Base-by-base conservation (phyloP, 306 rosid genomes). In the Prunus mume region DNA sequence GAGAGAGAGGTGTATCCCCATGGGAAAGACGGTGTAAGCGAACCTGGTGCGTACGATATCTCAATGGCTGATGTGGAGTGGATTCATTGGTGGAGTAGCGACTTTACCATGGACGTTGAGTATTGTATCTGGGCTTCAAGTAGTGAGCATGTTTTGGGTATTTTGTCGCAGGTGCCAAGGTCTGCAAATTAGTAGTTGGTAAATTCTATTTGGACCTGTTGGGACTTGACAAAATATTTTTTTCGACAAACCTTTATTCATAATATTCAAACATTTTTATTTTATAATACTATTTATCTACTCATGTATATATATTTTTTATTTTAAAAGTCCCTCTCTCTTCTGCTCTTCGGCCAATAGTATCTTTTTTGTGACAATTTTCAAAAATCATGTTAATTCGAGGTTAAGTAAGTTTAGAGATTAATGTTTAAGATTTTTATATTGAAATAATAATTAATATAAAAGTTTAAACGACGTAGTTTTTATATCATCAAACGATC, bases 1-100 rank as follows among this genome's bases (percentile, higher is more conserved):
- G 76, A 27, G 46, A 13, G 69, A 68, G 68, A 51, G 74, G 34
- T 27, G 46, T 60, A 61, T 73, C 63, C 77, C 63, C 83, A 75
- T 77, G 83, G 74, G 76, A 76, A 75, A 64, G 66, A 79, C 71
- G 77, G 77, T 65, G 69, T 74, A 65, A 9, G 56, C 55, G 73
- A 73, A 70, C 74, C 84, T 28, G 70, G 64, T 69, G 71, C 72
- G 68, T 68, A 52, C 73, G 79, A 54, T 56, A 74, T 4, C 38
- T 9, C 49, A 0, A 56, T 3, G 24, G 65, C 13, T 76, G 81
- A 84, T 61, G 78, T 79, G 87, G 62, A 43, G 51, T 2, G 46
- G 11, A 1, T 2, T 0, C 8, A 76, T 69, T 43, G n/a, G 77
- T 1, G 1, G 15, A 7, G 65, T n/a, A 68, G 63, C 2, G 41